phyloP scores from a whole-genome alignment of 108 stramenopile genomes.

The Cyclostephanos invisitatus region DNA sequence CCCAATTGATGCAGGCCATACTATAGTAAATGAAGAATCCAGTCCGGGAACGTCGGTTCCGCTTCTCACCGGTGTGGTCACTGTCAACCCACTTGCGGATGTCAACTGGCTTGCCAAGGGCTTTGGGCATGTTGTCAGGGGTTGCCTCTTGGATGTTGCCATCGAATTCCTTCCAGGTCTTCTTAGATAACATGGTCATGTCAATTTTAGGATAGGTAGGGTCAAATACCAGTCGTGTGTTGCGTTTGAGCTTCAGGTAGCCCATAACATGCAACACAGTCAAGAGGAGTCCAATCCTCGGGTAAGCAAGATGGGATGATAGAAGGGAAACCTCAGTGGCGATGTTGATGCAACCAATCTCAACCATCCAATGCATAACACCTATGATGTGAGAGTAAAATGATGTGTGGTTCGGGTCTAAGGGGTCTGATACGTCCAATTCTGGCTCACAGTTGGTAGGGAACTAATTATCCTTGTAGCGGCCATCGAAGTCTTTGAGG shows the following conservation, averaged over 20 bases:
- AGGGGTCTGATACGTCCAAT: neutral
- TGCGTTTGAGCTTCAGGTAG: neutral
- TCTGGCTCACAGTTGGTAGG: conserved; percentile 19
- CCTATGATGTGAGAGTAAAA: conserved; percentile 29
- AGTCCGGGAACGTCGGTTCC: too few relatives aligned
- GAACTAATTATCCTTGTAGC: conserved; percentile 22
- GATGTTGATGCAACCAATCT: conserved; percentile 57
- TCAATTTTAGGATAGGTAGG: conserved; percentile 15
- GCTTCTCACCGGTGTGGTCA: neutral
- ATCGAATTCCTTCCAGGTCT: conserved; percentile 15
- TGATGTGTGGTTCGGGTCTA: conserved; percentile 6
- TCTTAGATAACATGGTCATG: neutral
- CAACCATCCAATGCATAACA: conserved; percentile 53
- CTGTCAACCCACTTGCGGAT: neutral
- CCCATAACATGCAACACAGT: conserved; percentile 1
- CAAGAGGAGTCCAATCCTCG: conserved; percentile 48
- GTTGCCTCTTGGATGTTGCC: conserved; percentile 10
- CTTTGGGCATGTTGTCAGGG: conserved; percentile 18
- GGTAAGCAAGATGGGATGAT: conserved; percentile 34
- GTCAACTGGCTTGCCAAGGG: conserved; percentile 11
- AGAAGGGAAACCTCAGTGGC: conserved; percentile 46
- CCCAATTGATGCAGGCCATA: too few relatives aligned
- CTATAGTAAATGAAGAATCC: too few relatives aligned
- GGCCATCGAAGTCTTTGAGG: neutral
- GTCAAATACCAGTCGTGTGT: conserved; percentile 27